Evolutionary conservation across 1,139 yeast species (phyloP).

Genomic region (Tardiomyces blankii): DNA sequence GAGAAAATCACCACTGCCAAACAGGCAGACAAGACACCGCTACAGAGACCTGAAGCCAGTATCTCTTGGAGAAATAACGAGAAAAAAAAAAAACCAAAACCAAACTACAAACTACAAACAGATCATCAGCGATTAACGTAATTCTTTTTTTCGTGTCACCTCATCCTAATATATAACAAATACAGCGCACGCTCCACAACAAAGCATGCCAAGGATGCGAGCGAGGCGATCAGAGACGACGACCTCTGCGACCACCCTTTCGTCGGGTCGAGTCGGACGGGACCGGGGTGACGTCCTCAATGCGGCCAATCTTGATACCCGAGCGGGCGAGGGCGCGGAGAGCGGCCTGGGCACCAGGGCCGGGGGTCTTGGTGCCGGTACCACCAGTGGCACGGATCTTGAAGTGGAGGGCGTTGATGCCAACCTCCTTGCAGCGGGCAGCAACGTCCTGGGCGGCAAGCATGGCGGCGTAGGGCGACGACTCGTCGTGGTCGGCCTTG

Average conservation of each 20-base stretch:
- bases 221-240: constrained; percentile 71
- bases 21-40: too few species aligned
- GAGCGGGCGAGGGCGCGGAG: constrained; percentile 99
- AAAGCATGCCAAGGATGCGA: constrained; percentile 6
- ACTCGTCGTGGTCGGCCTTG: constrained; percentile 99
- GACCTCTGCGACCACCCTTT: constrained; percentile 99
- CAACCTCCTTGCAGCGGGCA: constrained; percentile 97
- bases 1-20: too few species aligned
- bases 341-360: constrained; percentile 99
- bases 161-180: neutral
- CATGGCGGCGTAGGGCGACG: constrained; percentile 99
- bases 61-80: too few species aligned
- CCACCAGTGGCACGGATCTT: constrained; percentile 99
- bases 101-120: neutral
- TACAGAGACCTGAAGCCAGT: too few species aligned
- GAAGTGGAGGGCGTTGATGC: constrained; percentile 98
- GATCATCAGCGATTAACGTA: neutral
- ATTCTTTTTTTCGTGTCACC: neutral
- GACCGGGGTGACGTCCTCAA: constrained; percentile 99
- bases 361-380: constrained; percentile 99
- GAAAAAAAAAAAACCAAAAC: too few species aligned
- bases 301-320: constrained; percentile 99
- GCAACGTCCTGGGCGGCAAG: constrained; percentile 99
- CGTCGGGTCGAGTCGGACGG: constrained; percentile 99
- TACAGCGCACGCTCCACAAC: neutral